Percentiles rank a stretch among this genome's conserved stretches.
Conservation (phyloP, 441 rosid genomes). For the Erodium trifolium region DNA sequence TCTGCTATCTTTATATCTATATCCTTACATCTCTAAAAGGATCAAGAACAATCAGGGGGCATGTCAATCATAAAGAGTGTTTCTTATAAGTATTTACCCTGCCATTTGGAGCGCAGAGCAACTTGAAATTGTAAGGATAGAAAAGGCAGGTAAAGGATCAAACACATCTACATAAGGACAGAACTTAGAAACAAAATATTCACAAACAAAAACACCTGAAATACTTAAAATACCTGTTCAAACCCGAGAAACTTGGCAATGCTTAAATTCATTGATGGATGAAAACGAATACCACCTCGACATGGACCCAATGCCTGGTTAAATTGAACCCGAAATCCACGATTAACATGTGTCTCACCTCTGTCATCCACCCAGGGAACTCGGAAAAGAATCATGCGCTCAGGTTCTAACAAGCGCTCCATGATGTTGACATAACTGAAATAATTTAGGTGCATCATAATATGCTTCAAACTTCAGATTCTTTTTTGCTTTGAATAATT, state of each 20-base stretch:
- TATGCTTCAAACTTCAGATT: conserved; percentile 14
- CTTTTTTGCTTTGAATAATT: neutral
- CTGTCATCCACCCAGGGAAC: conserved; percentile 98
- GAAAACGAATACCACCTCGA: conserved; percentile 95
- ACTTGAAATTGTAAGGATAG: neutral
- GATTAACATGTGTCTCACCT: conserved; percentile 91
- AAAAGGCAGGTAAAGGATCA: neutral
- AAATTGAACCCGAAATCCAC: conserved; percentile 94
- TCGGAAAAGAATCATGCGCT: conserved; percentile 83
- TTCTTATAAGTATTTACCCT: conserved; percentile 1
- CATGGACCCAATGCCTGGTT: conserved; percentile 96
- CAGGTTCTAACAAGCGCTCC: conserved; percentile 95
- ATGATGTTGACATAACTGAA: conserved; percentile 87
- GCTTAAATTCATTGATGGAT: conserved; percentile 85
- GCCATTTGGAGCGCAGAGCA: neutral
- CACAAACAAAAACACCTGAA: conserved; percentile 15
- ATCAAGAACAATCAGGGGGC: neutral
- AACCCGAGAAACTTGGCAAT: conserved; percentile 91
- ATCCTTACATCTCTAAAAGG: neutral
- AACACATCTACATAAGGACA: neutral
- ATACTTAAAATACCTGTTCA: conserved; percentile 56
- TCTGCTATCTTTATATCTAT: neutral
- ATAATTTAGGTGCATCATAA: conserved; percentile 18
- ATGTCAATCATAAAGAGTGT: conserved; percentile 8
- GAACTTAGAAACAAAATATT: neutral